Evolutionary conservation across 495 filamentous ascomycete species (phyloP).

Genomic region (Neurospora tetraspora): DNA sequence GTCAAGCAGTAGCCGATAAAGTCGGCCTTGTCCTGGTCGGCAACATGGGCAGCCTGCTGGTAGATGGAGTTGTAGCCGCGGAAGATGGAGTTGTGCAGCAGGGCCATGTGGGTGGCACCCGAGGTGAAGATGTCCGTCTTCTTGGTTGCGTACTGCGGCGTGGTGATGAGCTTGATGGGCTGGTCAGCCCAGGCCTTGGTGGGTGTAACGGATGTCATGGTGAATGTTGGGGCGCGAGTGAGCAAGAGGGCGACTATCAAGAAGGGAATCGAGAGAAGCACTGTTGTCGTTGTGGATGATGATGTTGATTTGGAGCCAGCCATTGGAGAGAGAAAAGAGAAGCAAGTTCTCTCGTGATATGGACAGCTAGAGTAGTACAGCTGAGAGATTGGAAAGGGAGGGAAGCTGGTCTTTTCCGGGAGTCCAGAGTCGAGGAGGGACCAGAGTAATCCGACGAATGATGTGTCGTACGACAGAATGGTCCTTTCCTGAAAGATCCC

Average conservation of each 20-base stretch:
- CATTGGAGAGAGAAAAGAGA: conserved; percentile 4
- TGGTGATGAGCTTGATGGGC: conserved; percentile 37
- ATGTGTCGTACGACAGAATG: conserved; percentile 10
- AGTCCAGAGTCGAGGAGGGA: not conserved
- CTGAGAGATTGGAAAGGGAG: not conserved
- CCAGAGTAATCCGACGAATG: not conserved
- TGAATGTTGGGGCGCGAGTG: conserved; percentile 28
- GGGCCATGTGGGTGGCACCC: conserved; percentile 48
- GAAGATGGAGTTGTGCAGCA: conserved; percentile 49
- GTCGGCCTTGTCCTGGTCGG: conserved; percentile 32
- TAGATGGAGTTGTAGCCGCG: conserved; percentile 52
- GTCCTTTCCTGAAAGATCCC: not conserved
- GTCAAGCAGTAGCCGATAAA: conserved; percentile 42
- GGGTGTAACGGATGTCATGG: conserved; percentile 29
- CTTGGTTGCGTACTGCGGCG: conserved; percentile 35
- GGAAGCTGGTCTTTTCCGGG: not conserved
- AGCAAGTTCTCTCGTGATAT: not conserved
- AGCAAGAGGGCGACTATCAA: conserved; percentile 28
- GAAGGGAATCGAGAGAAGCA: conserved; percentile 19
- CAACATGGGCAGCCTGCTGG: conserved; percentile 36
- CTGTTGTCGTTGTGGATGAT: not conserved
- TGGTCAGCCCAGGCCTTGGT: conserved; percentile 38
- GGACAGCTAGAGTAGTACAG: not conserved
- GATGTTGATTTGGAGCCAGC: conserved; percentile 1
- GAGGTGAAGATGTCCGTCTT: conserved; percentile 43